Evolutionary conservation across 306 rosid genomes (phyloP).

Genomic region (Vigna trinervia): DNA sequence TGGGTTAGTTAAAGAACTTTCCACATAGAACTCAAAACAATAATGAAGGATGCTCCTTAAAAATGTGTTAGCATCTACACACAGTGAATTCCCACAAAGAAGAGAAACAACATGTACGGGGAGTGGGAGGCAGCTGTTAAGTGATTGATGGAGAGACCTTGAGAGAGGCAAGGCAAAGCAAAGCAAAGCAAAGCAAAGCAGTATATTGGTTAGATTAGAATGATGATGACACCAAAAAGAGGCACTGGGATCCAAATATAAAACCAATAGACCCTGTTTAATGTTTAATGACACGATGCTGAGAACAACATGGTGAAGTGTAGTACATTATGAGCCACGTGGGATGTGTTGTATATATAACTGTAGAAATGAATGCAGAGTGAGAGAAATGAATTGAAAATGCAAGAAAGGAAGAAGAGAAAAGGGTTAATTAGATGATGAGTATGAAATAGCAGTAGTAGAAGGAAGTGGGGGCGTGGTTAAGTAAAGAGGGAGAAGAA

Average conservation of each 20-base stretch:
- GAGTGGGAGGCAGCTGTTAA: conserved; percentile 58
- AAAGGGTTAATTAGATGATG: not conserved
- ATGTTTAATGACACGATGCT: conserved; percentile 12
- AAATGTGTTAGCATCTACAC: conserved; percentile 47
- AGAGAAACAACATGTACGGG: conserved; percentile 46
- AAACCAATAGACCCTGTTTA: conserved; percentile 37
- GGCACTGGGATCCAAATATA: conserved; percentile 34
- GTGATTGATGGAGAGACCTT: conserved; percentile 37
- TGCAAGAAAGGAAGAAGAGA: not conserved
- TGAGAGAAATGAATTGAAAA: no score
- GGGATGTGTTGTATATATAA: conserved; percentile 24
- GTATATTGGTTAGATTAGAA: conserved; percentile 29
- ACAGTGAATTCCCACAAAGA: conserved; percentile 50
- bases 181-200: conserved; percentile 15
- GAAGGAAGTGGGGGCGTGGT: conserved; percentile 28
- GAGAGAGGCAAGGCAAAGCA: conserved; percentile 27
- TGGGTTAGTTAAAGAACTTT: conserved; percentile 46
- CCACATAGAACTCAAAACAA: conserved; percentile 35
- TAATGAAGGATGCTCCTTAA: conserved; percentile 36
- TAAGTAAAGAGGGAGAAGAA: conserved; percentile 37
- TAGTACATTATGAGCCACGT: conserved; percentile 3
- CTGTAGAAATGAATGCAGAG: conserved; percentile 9
- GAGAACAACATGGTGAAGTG: conserved; percentile 33
- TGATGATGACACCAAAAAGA: conserved; percentile 42
- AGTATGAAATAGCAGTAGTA: not conserved